Percentiles rank a stretch among this genome's conserved stretches.
Conservation (phyloP, 441 rosid species). For the Mallotus repandus region DNA sequence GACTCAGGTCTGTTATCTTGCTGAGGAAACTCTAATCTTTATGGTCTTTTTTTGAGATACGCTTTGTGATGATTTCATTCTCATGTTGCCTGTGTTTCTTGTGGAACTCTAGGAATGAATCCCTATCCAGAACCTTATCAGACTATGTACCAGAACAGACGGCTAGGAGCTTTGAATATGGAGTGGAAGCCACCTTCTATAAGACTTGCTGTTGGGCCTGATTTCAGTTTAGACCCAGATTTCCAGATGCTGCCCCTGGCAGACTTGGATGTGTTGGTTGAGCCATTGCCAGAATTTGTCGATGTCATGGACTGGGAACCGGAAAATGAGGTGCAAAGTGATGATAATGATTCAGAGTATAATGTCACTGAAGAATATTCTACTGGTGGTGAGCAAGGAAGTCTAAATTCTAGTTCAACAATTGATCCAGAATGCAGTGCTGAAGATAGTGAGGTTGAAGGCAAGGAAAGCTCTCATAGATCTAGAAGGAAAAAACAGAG, state of each 20-base stretch:
- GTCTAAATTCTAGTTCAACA: conserved; percentile 56
- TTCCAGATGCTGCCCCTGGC: conserved; percentile 85
- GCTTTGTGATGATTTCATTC: conserved; percentile 20
- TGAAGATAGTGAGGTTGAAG: conserved; percentile 64
- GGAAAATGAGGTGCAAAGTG: conserved; percentile 67
- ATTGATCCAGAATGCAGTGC: conserved; percentile 64
- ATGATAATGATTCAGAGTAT: conserved; percentile 96
- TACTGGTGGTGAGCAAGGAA: conserved; percentile 70
- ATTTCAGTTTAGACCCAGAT: conserved; percentile 80
- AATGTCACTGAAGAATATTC: conserved; percentile 79
- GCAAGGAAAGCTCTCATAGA: conserved; percentile 60
- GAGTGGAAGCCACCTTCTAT: conserved; percentile 89
- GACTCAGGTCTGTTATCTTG: conserved; percentile 70
- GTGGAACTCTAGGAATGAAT: conserved; percentile 63
- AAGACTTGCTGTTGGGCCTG: conserved; percentile 84
- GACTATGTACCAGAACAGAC: conserved; percentile 88
- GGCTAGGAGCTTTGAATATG: conserved; percentile 88
- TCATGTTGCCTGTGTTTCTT: conserved; percentile 25
- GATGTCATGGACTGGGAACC: conserved; percentile 98
- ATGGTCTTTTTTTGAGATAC: conserved; percentile 20
- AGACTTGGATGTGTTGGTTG: conserved; percentile 71
- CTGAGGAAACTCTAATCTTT: conserved; percentile 18
- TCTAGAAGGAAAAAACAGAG: conserved; percentile 71
- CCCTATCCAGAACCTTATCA: conserved; percentile 98
- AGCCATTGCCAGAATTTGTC: conserved; percentile 79